phyloP scores from a whole-genome alignment of 257 asterid genomes.

The Fraxinus cuspidata region DNA sequence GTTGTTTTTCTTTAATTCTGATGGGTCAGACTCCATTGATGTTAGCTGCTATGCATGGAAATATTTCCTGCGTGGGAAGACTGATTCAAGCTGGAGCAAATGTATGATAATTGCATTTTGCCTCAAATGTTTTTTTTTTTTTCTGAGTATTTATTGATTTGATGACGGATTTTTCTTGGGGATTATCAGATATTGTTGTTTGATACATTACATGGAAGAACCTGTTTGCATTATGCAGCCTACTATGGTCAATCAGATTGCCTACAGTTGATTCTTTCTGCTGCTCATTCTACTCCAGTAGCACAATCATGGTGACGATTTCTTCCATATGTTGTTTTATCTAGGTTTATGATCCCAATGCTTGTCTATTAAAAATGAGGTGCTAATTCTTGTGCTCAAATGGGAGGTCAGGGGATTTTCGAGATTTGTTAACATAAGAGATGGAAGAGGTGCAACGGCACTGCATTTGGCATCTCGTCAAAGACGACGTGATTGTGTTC shows the following conservation, averaged over 20 bases:
- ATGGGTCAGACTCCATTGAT: conserved; percentile 75
- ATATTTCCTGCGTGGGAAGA: conserved; percentile 62
- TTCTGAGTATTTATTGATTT: not conserved
- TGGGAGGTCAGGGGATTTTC: conserved; percentile 70
- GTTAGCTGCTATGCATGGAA: conserved; percentile 86
- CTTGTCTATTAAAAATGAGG: not conserved
- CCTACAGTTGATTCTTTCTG: conserved; percentile 64
- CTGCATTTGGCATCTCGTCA: conserved; percentile 86
- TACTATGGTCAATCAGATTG: conserved; percentile 78
- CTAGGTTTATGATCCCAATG: not conserved
- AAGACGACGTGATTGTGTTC: conserved; percentile 61
- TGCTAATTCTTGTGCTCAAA: conserved; percentile 25
- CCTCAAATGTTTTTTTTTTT: not conserved
- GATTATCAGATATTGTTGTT: conserved; percentile 61
- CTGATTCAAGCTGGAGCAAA: conserved; percentile 79
- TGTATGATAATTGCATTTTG: conserved; percentile 38
- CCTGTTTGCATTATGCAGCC: conserved; percentile 86
- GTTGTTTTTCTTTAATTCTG: conserved; percentile 21
- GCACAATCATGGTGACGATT: conserved; percentile 71
- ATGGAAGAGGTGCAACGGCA: conserved; percentile 79
- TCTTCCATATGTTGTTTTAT: not conserved
- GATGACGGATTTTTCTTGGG: conserved; percentile 19
- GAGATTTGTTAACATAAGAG: conserved; percentile 75
- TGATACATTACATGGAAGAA: conserved; percentile 67
- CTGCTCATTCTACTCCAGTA: conserved; percentile 64